A percentile compares a stretch with the other conserved stretches of the same genome.
phyloP scores from a whole-genome alignment of 768 basidiomycete genomes.

The Pluteus cervinus region DNA sequence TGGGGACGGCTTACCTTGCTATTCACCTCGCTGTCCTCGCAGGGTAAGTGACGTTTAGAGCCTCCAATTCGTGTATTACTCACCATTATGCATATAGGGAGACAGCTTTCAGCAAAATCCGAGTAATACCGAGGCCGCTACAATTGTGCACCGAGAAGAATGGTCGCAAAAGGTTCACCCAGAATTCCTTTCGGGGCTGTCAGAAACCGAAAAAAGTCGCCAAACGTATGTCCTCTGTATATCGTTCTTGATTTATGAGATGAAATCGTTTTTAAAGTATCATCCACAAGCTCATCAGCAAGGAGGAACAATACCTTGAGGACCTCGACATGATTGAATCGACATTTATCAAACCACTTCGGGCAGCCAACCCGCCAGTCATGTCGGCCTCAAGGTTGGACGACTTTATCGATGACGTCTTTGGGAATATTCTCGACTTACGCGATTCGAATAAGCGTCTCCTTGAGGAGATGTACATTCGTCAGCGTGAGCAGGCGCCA shows the following conservation, averaged over 20 bases:
- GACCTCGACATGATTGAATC: slow-evolving; percentile 83
- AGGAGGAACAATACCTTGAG: slow-evolving; percentile 85
- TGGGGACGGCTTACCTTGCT: slow-evolving; percentile 74
- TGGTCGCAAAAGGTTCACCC: slow-evolving; percentile 43
- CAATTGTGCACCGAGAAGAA: too few species aligned
- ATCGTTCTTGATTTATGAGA: neutral
- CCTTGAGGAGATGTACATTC: slow-evolving; percentile 81
- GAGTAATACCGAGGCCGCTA: slow-evolving; percentile 27
- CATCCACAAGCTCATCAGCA: slow-evolving; percentile 83
- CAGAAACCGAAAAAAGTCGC: slow-evolving; percentile 73
- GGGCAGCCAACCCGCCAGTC: slow-evolving; percentile 35
- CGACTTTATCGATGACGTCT: slow-evolving; percentile 84
- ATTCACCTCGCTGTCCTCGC: slow-evolving; percentile 76
- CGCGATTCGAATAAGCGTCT: slow-evolving; percentile 76
- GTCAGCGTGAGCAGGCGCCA: slow-evolving; percentile 80
- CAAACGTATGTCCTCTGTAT: slow-evolving; percentile 48
- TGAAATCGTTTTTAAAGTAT: slow-evolving; percentile 31
- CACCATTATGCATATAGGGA: slow-evolving; percentile 20
- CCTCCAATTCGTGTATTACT: slow-evolving; percentile 2
- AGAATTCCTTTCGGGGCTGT: slow-evolving; percentile 40
- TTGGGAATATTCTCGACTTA: slow-evolving; percentile 85
- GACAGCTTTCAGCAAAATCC: slow-evolving; percentile 19
- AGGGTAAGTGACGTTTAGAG: slow-evolving; percentile 33
- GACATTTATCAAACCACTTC: slow-evolving; percentile 49
- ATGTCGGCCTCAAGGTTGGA: slow-evolving; percentile 52